A percentile compares a stretch with the other conserved stretches of the same genome.
Evolutionary conservation across 2,329 filamentous ascomycete genomes (phyloP).

Genomic region (Aureobasidium sp.): DNA sequence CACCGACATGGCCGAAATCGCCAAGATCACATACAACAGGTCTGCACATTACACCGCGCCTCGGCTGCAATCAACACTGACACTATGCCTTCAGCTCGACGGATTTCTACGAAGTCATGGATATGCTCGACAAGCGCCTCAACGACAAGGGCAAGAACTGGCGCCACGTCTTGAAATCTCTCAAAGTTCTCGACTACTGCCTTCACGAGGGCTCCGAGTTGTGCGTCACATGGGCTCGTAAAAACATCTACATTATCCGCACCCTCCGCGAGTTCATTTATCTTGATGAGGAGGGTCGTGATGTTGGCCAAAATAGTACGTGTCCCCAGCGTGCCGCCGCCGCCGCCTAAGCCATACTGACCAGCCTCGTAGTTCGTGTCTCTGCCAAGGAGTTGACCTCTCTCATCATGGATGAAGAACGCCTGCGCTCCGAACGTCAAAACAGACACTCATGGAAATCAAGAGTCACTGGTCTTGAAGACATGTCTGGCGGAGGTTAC

Average conservation of each 20-base stretch:
- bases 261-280: conserved; percentile 96
- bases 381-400: conserved; percentile 94
- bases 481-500: conserved; percentile 46
- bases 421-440: conserved; percentile 78
- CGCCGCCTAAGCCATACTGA: conserved; percentile 21
- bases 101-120: conserved; percentile 99
- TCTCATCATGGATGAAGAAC: conserved; percentile 86
- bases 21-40: conserved; percentile 96
- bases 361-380: conserved; percentile 64
- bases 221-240: conserved; percentile 94
- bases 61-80: neutral
- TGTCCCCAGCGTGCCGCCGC: conserved; percentile 14
- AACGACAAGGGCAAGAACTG: conserved; percentile 99
- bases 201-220: conserved; percentile 94
- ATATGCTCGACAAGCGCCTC: conserved; percentile 96
- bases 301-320: conserved; percentile 94
- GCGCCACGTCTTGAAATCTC: conserved; percentile 93
- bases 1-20: conserved; percentile 97
- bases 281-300: conserved; percentile 80
- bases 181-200: conserved; percentile 97
- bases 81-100: conserved; percentile 54
- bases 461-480: conserved; percentile 85
- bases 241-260: conserved; percentile 99
- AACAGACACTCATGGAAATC: conserved; percentile 97
- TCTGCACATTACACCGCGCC: conserved; percentile 40